Conservation (phyloP, 2,329 filamentous ascomycete species). For the Nectriaceae sp. region DNA sequence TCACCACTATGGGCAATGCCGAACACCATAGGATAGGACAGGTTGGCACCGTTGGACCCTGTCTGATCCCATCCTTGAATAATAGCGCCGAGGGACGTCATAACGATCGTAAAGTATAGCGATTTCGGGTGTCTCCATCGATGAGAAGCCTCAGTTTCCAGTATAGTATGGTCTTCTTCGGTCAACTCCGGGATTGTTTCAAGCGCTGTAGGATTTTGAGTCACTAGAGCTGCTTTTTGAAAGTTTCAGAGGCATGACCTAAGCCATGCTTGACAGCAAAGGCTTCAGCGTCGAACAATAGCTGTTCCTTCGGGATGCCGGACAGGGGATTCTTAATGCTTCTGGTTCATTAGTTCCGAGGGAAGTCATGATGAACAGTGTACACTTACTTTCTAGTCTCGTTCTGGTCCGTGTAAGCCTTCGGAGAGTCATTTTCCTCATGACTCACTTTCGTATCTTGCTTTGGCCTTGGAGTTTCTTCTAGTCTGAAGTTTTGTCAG, state of each 20-base stretch:
- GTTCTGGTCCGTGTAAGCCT: too few relatives aligned
- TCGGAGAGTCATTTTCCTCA: too few relatives aligned
- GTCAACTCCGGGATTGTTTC: constrained; percentile 22
- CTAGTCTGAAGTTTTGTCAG: too few relatives aligned
- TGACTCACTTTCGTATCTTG: too few relatives aligned
- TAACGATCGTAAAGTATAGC: constrained; percentile 47
- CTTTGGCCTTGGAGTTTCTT: too few relatives aligned
- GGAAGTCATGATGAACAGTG: too few relatives aligned
- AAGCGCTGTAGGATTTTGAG: constrained; percentile 18
- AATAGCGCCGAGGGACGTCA: constrained; percentile 58
- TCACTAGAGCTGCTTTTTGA: constrained; percentile 32
- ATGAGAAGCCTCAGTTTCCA: constrained; percentile 53
- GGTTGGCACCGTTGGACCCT: constrained; percentile 61
- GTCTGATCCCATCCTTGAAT: constrained; percentile 67
- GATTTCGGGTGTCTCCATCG: constrained; percentile 56
- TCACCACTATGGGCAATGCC: constrained; percentile 25
- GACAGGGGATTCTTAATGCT: background rate
- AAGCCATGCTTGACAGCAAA: background rate
- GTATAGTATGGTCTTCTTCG: constrained; percentile 37
- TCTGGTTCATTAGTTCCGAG: too few relatives aligned
- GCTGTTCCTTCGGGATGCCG: background rate
- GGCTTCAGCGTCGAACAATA: background rate
- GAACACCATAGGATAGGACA: constrained; percentile 55
- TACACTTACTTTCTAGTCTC: too few relatives aligned
- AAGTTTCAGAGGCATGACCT: background rate